Percentiles rank a stretch among this genome's conserved stretches.
Conservation (phyloP, 1,284 basidiomycete species). For the Termitomyces sp. region DNA sequence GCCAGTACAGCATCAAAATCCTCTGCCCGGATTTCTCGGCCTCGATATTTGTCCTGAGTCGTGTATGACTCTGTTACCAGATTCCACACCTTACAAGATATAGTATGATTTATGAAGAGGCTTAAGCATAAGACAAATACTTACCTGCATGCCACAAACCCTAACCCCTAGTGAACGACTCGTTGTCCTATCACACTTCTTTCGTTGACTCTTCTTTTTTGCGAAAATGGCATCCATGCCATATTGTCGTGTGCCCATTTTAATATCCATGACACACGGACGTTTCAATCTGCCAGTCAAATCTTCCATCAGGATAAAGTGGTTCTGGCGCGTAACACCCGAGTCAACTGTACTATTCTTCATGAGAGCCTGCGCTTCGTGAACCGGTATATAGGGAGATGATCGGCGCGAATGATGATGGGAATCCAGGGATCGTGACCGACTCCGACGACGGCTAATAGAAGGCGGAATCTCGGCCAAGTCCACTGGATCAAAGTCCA, state of each 20-base stretch:
- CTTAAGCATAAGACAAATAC: slow-evolving; percentile 20
- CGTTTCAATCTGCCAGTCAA: slow-evolving; percentile 91
- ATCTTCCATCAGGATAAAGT: slow-evolving; percentile 99
- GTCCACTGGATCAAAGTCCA: slow-evolving; percentile 33
- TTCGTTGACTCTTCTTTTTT: slow-evolving; percentile 97
- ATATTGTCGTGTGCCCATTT: slow-evolving; percentile 99
- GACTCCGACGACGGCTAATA: slow-evolving; percentile 45
- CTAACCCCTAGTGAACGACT: slow-evolving; percentile 87
- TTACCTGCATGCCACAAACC: slow-evolving; percentile 98
- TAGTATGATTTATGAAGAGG: slow-evolving; percentile 6
- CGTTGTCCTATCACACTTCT: slow-evolving; percentile 97
- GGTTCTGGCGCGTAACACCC: slow-evolving; percentile 79
- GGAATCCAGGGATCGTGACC: slow-evolving; percentile 48
- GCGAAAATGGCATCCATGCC: slow-evolving; percentile 89
- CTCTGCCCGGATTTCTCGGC: slow-evolving; percentile 81
- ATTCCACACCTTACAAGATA: slow-evolving; percentile 78
- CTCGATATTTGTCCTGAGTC: slow-evolving; percentile 96
- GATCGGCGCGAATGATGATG: slow-evolving; percentile 14
- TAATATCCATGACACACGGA: slow-evolving; percentile 96
- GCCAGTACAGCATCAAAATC: slow-evolving; percentile 83
- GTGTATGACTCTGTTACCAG: slow-evolving; percentile 75
- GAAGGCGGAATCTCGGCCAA: slow-evolving; percentile 17
- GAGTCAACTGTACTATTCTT: slow-evolving; percentile 29
- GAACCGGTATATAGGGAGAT: slow-evolving; percentile 20
- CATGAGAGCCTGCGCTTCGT: slow-evolving; percentile 24